These are phyloP conservation scores for Yamadazyma mexicana DNA, from an alignment of 1,139 yeast species.

Conservation along the genomic window DNA sequence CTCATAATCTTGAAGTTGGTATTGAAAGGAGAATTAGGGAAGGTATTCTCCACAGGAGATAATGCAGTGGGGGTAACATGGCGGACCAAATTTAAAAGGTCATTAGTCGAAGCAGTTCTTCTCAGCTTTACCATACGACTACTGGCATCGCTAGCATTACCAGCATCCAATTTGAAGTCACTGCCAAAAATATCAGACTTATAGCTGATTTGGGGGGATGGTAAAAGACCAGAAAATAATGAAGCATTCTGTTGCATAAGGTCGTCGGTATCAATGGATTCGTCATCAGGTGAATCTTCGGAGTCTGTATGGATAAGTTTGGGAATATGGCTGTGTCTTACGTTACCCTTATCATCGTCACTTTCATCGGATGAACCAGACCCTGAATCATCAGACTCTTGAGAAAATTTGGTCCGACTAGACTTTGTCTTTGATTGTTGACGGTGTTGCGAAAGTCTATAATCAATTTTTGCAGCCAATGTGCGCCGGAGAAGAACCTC, in stretches of 20 bases:
- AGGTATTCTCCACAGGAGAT: conserved; percentile 8
- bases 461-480: conserved; percentile 44
- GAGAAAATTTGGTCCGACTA: background rate
- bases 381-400: background rate
- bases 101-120: conserved; percentile 18
- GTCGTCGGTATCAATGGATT: conserved; percentile 31
- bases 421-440: background rate
- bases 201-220: conserved; percentile 43
- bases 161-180: conserved; percentile 15
- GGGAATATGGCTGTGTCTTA: conserved; percentile 18
- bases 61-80: conserved; percentile 13
- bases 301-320: conserved; percentile 21
- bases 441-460: conserved; percentile 28
- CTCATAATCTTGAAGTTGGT: conserved; percentile 2
- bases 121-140: conserved; percentile 15
- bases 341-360: conserved; percentile 6
- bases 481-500: conserved; percentile 43
- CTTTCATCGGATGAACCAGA: conserved; percentile 5
- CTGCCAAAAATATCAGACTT: conserved; percentile 32
- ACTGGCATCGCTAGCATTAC: conserved; percentile 8
- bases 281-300: conserved; percentile 17
- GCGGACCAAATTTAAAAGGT: conserved; percentile 15
- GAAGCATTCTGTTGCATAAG: conserved; percentile 34
- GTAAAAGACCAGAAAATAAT: conserved; percentile 32
- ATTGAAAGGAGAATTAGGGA: conserved; percentile 5